Base-by-base conservation (phyloP, 2,329 filamentous ascomycete genomes). In the Arthrobotrys entomopaga region DNA sequence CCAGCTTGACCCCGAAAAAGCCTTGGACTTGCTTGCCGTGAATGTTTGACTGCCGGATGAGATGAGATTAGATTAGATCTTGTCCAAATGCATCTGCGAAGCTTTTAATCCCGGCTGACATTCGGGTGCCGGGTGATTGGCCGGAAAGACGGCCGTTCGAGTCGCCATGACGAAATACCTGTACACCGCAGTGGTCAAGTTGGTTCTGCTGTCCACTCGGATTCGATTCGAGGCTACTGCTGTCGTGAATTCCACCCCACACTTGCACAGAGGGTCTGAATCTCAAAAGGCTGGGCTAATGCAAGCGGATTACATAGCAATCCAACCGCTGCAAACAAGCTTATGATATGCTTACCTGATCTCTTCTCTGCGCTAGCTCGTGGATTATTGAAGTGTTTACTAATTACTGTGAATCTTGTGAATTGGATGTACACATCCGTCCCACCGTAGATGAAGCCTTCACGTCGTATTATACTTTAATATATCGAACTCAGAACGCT, bases 41-140 rank as follows among this genome's bases (percentile, higher is more conserved):
- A 8, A 20, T 26, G n/a, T 24, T 40, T 26, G 29, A 56, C 1
- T 3, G 29, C 6, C 29, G 2, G 7, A 13, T 11, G 52, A 40
- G n/a, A n/a, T 15, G n/a, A 57, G 53, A 57, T 57, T 11, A 42
- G 48, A 57, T 43, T 15, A 57, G 53, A 57, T 57, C 22, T 46
- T 19, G 15, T 1, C 13, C 7, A 26, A 10, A 34, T 3, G 29
- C 7, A 22, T 16, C 8, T 13, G 38, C 16, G 69, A 48, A 34
- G 29, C 29, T 34, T n/a, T 7, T 7, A 34, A 34, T 34, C 29
- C 5, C 3, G 29, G 29, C 29, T 73, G 61, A 73, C 69, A 57
- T 61, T 73, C 49, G 56, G 56, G 16, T n/a, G 29, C 16, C 52
- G 52, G 49, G 5, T 61, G 42, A 73, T 73, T 73, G 69, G 69